Evolutionary conservation across 176 grass and related monocot species (phyloP), one percentile per base, ranked within the genome.

Genomic region (Triticum urartu): DNA sequence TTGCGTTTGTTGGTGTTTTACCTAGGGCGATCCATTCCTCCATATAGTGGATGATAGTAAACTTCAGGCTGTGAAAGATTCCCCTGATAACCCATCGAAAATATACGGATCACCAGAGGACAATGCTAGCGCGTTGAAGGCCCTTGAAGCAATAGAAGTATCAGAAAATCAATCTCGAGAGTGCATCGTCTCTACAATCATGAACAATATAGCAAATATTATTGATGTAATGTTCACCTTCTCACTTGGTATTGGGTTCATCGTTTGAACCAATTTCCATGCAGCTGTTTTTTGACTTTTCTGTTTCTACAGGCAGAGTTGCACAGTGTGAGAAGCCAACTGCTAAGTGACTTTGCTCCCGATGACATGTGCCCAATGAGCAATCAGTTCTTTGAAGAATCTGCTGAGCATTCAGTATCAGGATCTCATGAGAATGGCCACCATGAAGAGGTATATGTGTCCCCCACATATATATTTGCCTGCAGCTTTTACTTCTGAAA

Each of bases 21-120:
- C 38, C 64, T 86, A 99, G 97, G 80, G 83, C 62, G 97, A 99
- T 94, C 97, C 94, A 14, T 99, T 99, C 88, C 94, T 99, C 54
- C 88, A 39, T 88, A 87, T 99, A 85, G 78, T 93, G 83, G 87
- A 96, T 70, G 92, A 99, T 54, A 92, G 84, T 80, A 99, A 86
- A 76, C 92, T 99, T 87, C 86, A 87, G 65, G 94, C 94, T 34
- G 87, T 99, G 81, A 93, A 97, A 48, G 81, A 82, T 72, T 75
- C 85, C 74, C 13, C 59, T 81, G 78, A 78, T 58, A 72, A 94
- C 32, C 81, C 86, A 0, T 85, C 86, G 33, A 89, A 83, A 89
- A 58, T 66, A 87, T 99, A 97, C 80, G 97, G 97, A 82, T 97
- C 94, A 38, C 83, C 91, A 71, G 94, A 99, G 90, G 97, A 99